These are phyloP conservation scores for Barnettozyma hawaiiensis DNA, from an alignment of 1,139 yeast genomes.

Conservation along the genomic window DNA sequence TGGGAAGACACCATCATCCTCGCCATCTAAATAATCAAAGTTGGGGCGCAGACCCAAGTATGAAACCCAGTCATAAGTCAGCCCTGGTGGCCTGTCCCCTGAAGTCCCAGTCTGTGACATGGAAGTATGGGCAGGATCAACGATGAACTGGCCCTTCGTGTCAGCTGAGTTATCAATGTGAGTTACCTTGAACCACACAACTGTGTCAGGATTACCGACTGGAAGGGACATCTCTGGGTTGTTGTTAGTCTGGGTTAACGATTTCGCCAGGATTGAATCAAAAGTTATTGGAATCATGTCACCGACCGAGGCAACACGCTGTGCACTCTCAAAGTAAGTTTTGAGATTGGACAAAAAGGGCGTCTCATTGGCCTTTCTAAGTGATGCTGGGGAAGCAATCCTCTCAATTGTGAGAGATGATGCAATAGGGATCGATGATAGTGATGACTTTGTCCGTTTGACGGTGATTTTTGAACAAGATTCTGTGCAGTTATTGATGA, in stretches of 20 bases:
- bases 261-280: slow-evolving; percentile 62
- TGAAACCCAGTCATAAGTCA: slow-evolving; percentile 42
- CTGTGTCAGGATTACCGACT: slow-evolving; percentile 59
- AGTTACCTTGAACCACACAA: slow-evolving; percentile 77
- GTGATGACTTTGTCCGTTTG: slow-evolving; percentile 12
- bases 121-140: slow-evolving; percentile 46
- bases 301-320: slow-evolving; percentile 53
- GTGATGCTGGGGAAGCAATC: slow-evolving; percentile 63
- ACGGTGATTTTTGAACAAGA: slow-evolving; percentile 34
- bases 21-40: slow-evolving; percentile 30
- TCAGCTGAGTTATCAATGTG: slow-evolving; percentile 30
- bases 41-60: slow-evolving; percentile 37
- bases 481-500: slow-evolving; percentile 39
- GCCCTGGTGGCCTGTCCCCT: slow-evolving; percentile 31
- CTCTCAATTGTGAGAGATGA: slow-evolving; percentile 48
- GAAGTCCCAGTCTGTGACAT: slow-evolving; percentile 32
- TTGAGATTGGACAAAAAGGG: slow-evolving; percentile 60
- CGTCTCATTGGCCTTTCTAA: slow-evolving; percentile 62
- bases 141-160: slow-evolving; percentile 41
- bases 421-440: slow-evolving; percentile 19
- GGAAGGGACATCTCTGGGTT: slow-evolving; percentile 36
- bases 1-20: slow-evolving; percentile 31
- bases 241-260: slow-evolving; percentile 39
- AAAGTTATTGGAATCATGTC: slow-evolving; percentile 75
- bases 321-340: slow-evolving; percentile 49